A percentile compares a stretch with the other conserved stretches of the same genome.
Evolutionary conservation across 768 basidiomycete species (phyloP).

Genomic region (Leccinellum luteum): DNA sequence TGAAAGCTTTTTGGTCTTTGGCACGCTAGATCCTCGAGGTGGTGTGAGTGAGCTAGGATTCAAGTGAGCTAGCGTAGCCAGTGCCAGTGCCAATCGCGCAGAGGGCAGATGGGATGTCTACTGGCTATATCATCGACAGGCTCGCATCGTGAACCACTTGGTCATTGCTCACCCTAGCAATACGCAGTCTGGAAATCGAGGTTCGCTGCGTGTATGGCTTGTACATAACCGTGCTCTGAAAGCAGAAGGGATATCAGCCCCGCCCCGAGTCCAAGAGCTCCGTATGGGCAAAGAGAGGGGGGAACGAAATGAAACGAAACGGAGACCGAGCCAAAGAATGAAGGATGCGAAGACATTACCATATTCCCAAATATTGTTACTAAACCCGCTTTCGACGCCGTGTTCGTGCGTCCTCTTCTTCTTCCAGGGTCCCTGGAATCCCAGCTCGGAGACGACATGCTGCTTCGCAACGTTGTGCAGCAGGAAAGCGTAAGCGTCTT

Average conservation of each 20-base stretch:
- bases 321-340: background rate
- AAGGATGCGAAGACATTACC: slow-evolving; percentile 35
- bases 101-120: background rate
- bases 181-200: slow-evolving; percentile 35
- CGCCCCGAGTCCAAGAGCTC: background rate
- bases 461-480: slow-evolving; percentile 15
- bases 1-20: background rate
- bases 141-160: background rate
- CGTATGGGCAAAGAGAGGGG: background rate
- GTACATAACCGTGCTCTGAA: slow-evolving; percentile 60
- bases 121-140: background rate
- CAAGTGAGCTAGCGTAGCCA: background rate
- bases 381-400: slow-evolving; percentile 37
- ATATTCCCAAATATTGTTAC: slow-evolving; percentile 61
- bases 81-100: background rate
- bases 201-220: slow-evolving; percentile 48
- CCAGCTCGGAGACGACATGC: slow-evolving; percentile 50
- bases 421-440: slow-evolving; percentile 63
- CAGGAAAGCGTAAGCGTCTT: slow-evolving; percentile 62
- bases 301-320: background rate
- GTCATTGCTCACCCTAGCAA: slow-evolving; percentile 24
- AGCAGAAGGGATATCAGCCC: background rate
- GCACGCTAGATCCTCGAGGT: background rate
- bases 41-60: background rate
- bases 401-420: slow-evolving; percentile 45